Base-by-base conservation (phyloP, 768 basidiomycete genomes). In the Phaffia tasmanica region DNA sequence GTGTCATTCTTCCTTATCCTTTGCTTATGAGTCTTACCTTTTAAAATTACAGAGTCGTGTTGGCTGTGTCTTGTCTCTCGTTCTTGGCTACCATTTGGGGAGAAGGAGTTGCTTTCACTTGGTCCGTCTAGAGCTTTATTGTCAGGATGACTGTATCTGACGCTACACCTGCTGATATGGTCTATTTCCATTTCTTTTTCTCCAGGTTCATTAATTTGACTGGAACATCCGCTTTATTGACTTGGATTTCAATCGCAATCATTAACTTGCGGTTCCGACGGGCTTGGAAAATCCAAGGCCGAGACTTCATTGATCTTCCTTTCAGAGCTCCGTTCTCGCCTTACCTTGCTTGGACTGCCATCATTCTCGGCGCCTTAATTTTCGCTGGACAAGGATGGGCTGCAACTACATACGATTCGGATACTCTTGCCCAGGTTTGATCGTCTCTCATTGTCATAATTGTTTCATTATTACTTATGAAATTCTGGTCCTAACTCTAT, bases 141-240 rank as follows among this genome's bases (percentile, higher is more conserved):
- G 8, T 15, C 16, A 48, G 9, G 62, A 32, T 32, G 11, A 5
- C 11, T 11, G 11, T 42, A 11, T 42, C 11, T 42, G 35, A 42
- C 35, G 35, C 11, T 5, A 42, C 35, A 5, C 35, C 35, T 42
- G 35, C 35, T 42, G 35, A 42, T 42, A 4, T 11, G 35, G 4
- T 42, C 11, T 42, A 42, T 5, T 42, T 5, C 11, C 35, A 42
- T 42, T 11, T 4, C 11, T 42, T 4, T 32, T 23, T 19, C 21
- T 35, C 35, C 62, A 72, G 74, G 85, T 77, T 86, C 16, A 76
- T 85, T 60, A 83, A 84, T 70, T 76, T 86, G 61, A 83, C 83
- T 8, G 85, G 85, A 51, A 83, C 86, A 55, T 84, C 83, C 1
- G 83, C 84, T 1, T 77, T 87, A 56, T 80, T 86, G 67, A 83